Base-by-base conservation (phyloP, 345 rosid species). In the Trapa bicornis region DNA sequence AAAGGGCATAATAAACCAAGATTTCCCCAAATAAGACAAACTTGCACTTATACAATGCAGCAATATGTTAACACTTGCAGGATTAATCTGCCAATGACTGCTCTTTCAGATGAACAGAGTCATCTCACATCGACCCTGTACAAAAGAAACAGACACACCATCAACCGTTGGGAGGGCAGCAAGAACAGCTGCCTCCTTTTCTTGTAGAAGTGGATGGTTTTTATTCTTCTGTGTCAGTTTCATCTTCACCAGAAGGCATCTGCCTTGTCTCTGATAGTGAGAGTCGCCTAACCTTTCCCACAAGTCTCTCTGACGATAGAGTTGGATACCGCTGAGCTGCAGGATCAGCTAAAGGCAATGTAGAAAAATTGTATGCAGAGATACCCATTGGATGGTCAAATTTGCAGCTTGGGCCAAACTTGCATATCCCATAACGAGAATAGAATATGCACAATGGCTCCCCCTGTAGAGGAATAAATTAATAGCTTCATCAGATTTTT, bases 371-470 rank as follows among this genome's bases (percentile, higher is more conserved):
- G 78, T 87, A 65, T 65, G 67, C 85, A 33, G 86, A 89, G 70
- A 85, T 76, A 74, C 86, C 83, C 97, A 95, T 91, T 37, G 99
- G 99, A 71, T 95, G 99, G 79, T 95, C 85, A 76, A 89, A 95
- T 84, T 91, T 95, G 87, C 99, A 95, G 75, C 98, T 95, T 60
- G 97, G 96, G 64, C 97, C 99, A 79, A 95, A 95, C 77, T 95
- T 95, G 96, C 99, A 95, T 69, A 89, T 89, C 61, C 99, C 98
- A 69, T 95, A 91, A 39, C 95, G 97, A 64, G 89, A 85, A 74
- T 91, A 95, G 82, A 95, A 95, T 77, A 84, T 86, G 80, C 99
- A 95, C 71, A 87, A 41, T 8, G 96, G 94, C 71, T 91, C 99
- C 71, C 96, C 99, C 97, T 91, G 85, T 75, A 60, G 52, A 66